phyloP scores from a whole-genome alignment of 1,284 basidiomycete genomes.

The Puccinia triticina region DNA sequence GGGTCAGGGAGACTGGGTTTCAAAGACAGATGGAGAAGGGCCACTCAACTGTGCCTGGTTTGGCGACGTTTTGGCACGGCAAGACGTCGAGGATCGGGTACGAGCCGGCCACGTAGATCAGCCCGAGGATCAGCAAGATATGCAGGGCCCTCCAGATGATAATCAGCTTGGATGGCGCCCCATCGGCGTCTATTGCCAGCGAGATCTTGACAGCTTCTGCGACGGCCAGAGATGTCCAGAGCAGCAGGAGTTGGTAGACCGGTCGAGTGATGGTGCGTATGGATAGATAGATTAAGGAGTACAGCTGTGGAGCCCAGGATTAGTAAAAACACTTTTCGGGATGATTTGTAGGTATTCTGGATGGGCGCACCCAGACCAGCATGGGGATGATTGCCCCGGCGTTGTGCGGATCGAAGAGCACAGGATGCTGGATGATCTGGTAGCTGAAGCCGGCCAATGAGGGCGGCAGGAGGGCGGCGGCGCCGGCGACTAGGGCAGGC shows the following conservation, averaged over 20 bases:
- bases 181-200: background rate
- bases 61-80: slow-evolving; percentile 38
- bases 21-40: background rate
- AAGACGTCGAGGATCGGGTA: slow-evolving; percentile 39
- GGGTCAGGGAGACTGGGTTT: background rate
- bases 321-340: background rate
- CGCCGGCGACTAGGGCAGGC: background rate
- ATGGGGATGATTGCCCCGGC: background rate
- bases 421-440: slow-evolving; percentile 3
- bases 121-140: background rate
- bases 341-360: background rate
- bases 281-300: slow-evolving; percentile 34
- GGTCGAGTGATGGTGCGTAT: slow-evolving; percentile 32
- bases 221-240: slow-evolving; percentile 25
- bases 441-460: slow-evolving; percentile 16
- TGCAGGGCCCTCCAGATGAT: slow-evolving; percentile 19
- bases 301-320: background rate
- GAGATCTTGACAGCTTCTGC: slow-evolving; percentile 8
- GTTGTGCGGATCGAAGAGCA: background rate
- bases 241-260: slow-evolving; percentile 20
- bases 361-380: slow-evolving; percentile 9
- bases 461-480: slow-evolving; percentile 10
- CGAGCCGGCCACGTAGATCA: slow-evolving; percentile 38
- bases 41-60: slow-evolving; percentile 45
- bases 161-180: background rate